These are phyloP conservation scores for Rhizopus sp. DNA, from an alignment of 371 early-diverging fungal species.

Conservation along the genomic window DNA sequence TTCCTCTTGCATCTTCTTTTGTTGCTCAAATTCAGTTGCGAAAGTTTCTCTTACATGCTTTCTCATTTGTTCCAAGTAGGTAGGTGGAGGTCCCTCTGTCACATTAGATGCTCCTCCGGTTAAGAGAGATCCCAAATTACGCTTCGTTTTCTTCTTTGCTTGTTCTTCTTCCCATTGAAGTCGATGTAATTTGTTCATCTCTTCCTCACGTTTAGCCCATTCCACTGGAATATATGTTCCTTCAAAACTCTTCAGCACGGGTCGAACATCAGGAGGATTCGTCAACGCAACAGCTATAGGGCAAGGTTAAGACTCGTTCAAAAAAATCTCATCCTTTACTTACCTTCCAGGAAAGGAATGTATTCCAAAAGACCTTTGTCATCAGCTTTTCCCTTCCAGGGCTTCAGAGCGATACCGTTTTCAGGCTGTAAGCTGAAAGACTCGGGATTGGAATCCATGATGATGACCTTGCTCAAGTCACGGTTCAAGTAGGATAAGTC, in stretches of 20 bases:
- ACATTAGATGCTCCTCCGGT: constrained; percentile 38
- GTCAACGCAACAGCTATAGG: constrained; percentile 65
- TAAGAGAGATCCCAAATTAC: constrained; percentile 49
- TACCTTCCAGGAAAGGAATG: constrained; percentile 91
- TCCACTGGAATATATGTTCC: constrained; percentile 69
- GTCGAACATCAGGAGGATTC: constrained; percentile 76
- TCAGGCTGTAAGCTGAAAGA: constrained; percentile 87
- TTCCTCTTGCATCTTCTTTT: constrained; percentile 58
- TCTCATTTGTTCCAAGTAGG: constrained; percentile 58
- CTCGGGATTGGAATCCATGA: constrained; percentile 89
- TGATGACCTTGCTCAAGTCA: constrained; percentile 88
- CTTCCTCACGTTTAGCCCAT: constrained; percentile 73
- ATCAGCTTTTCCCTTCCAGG: constrained; percentile 84
- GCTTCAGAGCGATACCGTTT: constrained; percentile 81
- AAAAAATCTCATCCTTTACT: constrained; percentile 5
- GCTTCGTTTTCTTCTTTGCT: constrained; percentile 47
- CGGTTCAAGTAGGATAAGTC: constrained; percentile 93
- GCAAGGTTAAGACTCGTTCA: constrained; percentile 1
- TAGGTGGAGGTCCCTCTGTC: constrained; percentile 51
- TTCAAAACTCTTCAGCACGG: constrained; percentile 66
- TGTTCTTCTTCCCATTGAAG: constrained; percentile 77
- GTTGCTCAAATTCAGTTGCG: constrained; percentile 50
- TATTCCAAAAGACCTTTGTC: constrained; percentile 83
- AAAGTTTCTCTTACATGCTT: constrained; percentile 62
- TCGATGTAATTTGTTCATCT: constrained; percentile 61